A percentile compares a stretch with the other conserved stretches of the same genome.
These are phyloP conservation scores for Albugo candida DNA, from an alignment of 352 stramenopile genomes.

Conservation along the genomic window DNA sequence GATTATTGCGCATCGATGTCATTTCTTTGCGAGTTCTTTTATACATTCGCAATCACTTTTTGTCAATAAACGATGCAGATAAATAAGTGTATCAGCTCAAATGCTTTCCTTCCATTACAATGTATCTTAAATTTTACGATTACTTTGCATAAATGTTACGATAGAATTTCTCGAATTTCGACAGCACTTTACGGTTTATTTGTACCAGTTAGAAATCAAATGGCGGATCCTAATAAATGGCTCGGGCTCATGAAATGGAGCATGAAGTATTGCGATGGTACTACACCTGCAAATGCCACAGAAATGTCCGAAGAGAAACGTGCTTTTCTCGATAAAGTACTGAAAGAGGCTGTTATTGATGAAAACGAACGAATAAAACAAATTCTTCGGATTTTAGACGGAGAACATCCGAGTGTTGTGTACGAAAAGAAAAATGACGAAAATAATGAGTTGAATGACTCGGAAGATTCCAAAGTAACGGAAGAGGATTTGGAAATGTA, in stretches of 20 bases:
- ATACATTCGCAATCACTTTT: no score
- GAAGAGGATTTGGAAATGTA: constrained; percentile 56
- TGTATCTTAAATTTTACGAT: no score
- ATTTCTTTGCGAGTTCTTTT: no score
- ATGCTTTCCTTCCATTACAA: no score
- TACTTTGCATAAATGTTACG: no score
- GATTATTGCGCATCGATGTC: no score
- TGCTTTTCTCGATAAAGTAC: constrained; percentile 59
- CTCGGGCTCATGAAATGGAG: constrained; percentile 76
- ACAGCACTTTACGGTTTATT: no score
- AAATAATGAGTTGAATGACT: constrained; percentile 9
- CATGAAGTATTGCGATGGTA: constrained; percentile 71
- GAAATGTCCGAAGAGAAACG: constrained; percentile 62
- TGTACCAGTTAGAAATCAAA: not conserved
- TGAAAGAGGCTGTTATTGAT: constrained; percentile 72
- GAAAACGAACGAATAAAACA: constrained; percentile 69
- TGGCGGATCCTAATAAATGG: constrained; percentile 62
- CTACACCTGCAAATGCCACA: constrained; percentile 30
- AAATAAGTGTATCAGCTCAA: no score
- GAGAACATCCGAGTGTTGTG: constrained; percentile 49
- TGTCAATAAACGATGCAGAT: no score
- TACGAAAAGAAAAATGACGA: constrained; percentile 19
- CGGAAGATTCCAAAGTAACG: constrained; percentile 11
- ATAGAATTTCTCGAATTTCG: no score
- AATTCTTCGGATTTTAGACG: constrained; percentile 62